phyloP scores from a whole-genome alignment of 2,329 filamentous ascomycete genomes.

The Xylariomycetidae sp. region DNA sequence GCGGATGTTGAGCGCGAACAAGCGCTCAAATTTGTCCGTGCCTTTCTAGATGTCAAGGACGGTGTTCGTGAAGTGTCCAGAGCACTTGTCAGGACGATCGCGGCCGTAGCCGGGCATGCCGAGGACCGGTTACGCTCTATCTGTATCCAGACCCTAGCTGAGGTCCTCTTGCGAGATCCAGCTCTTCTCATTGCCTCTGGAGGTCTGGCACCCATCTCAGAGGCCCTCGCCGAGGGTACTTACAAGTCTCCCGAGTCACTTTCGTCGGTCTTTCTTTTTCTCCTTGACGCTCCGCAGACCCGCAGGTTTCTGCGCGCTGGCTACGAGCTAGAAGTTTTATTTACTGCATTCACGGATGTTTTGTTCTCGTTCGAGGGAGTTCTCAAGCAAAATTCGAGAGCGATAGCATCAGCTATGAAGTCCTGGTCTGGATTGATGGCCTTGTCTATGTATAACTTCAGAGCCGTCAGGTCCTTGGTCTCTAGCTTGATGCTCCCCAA shows the following conservation, averaged over 20 bases:
- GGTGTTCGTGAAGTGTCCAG: slow-evolving; percentile 84
- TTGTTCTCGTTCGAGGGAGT: slow-evolving; percentile 53
- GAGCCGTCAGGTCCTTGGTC: slow-evolving; percentile 75
- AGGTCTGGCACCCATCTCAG: slow-evolving; percentile 81
- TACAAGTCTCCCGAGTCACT: slow-evolving; percentile 92
- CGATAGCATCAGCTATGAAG: slow-evolving; percentile 86
- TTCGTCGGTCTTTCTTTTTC: slow-evolving; percentile 79
- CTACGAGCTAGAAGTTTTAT: slow-evolving; percentile 82
- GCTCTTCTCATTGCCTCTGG: slow-evolving; percentile 75
- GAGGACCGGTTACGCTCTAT: slow-evolving; percentile 86
- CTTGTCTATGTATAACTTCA: slow-evolving; percentile 81
- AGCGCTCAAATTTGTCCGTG: slow-evolving; percentile 90
- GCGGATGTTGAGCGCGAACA: slow-evolving; percentile 97
- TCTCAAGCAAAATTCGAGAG: slow-evolving; percentile 82
- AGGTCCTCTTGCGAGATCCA: slow-evolving; percentile 85
- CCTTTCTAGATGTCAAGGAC: slow-evolving; percentile 92
- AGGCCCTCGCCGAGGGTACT: slow-evolving; percentile 82
- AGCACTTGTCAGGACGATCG: slow-evolving; percentile 81
- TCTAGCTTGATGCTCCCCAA: slow-evolving; percentile 58
- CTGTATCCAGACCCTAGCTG: slow-evolving; percentile 86
- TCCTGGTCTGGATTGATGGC: slow-evolving; percentile 92
- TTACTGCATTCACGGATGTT: slow-evolving; percentile 90
- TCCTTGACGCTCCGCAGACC: slow-evolving; percentile 78
- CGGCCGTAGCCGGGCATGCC: slow-evolving; percentile 80
- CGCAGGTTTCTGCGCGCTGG: slow-evolving; percentile 81